Conservation (phyloP, 345 rosid species). For the Kandelia obovata region DNA sequence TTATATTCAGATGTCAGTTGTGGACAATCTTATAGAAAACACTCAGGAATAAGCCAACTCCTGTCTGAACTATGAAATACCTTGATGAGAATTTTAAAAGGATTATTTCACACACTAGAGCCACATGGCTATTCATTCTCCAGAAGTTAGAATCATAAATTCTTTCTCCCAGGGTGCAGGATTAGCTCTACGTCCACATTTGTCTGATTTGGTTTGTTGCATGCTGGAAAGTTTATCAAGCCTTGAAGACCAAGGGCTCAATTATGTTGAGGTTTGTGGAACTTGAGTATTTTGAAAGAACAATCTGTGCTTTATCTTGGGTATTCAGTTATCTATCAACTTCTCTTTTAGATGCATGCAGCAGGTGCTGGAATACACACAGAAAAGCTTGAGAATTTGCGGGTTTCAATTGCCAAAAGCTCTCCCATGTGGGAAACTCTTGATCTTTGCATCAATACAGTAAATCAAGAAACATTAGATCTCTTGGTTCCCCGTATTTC, state of each 20-base stretch:
- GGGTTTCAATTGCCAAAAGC: conserved; percentile 88
- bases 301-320: not conserved
- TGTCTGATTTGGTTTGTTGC: conserved; percentile 88
- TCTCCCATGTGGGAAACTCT: conserved; percentile 99
- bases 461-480: conserved; percentile 66
- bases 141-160: not conserved
- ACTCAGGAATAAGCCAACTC: not conserved
- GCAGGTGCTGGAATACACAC: conserved; percentile 87
- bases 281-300: conserved; percentile 11
- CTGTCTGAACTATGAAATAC: not conserved
- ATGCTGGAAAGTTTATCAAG: conserved; percentile 99
- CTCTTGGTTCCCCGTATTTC: conserved; percentile 76
- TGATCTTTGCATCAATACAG: conserved; percentile 80
- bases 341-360: conserved; percentile 79
- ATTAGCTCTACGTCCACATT: conserved; percentile 77
- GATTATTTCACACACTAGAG: not conserved
- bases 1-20: too few species aligned
- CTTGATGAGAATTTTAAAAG: not conserved
- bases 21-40: too few species aligned
- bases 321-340: conserved; percentile 10
- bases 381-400: conserved; percentile 88
- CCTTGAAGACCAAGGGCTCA: conserved; percentile 97
- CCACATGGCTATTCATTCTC: not conserved
- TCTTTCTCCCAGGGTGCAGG: conserved; percentile 73
- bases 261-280: conserved; percentile 81